A percentile compares a stretch with the other conserved stretches of the same genome.
These are phyloP conservation scores for Penicillium sp. DNA, from an alignment of 2,329 filamentous ascomycete genomes.

Conservation along the genomic window DNA sequence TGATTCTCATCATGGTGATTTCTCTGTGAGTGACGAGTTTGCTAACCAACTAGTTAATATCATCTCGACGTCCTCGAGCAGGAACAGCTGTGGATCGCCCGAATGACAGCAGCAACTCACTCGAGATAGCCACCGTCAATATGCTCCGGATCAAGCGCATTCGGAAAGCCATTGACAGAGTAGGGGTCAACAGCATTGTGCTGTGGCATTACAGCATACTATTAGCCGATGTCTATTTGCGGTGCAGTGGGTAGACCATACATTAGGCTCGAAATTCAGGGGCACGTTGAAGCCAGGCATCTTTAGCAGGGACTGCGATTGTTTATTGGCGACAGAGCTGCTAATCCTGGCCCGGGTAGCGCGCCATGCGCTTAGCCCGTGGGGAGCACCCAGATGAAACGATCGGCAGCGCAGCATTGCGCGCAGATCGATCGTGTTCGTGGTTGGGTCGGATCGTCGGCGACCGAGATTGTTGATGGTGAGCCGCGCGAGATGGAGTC, in stretches of 20 bases:
- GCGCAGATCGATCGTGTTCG: neutral
- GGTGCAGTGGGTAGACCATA: neutral
- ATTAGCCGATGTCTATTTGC: too few species aligned
- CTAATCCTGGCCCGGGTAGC: neutral
- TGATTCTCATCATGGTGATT: neutral
- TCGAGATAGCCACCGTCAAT: neutral
- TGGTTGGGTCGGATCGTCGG: neutral
- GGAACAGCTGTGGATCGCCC: too few species aligned
- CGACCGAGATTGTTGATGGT: neutral
- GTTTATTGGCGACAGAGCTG: neutral
- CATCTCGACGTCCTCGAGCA: too few species aligned
- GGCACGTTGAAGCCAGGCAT: neutral
- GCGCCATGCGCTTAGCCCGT: too few species aligned
- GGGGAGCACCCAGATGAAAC: neutral
- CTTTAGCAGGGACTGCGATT: neutral
- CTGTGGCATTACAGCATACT: too few species aligned
- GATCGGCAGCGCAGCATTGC: neutral
- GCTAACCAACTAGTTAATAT: too few species aligned
- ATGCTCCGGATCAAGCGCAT: neutral
- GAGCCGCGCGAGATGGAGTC: neutral
- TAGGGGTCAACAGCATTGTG: too few species aligned
- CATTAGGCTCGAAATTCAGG: neutral
- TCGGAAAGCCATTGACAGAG: neutral
- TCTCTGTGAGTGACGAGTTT: neutral
- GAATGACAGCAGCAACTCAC: neutral